Evolutionary conservation across 306 rosid species (phyloP).

Genomic region (Lagenaria siceraria): DNA sequence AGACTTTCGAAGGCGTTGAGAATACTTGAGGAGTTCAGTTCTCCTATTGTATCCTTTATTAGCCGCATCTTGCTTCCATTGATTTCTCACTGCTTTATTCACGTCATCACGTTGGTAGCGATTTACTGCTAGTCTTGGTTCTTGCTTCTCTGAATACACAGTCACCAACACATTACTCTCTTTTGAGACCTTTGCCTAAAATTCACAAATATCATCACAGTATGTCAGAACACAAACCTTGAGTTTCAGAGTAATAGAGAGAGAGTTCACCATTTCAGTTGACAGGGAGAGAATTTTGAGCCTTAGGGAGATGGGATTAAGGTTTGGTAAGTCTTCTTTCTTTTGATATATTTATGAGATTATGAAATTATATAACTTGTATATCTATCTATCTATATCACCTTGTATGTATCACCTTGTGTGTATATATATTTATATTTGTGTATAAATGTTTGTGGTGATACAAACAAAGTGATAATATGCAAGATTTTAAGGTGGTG

Average conservation of each 20-base stretch:
- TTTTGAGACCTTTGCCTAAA: conserved; percentile 29
- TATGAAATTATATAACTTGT: background rate
- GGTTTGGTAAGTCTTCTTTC: background rate
- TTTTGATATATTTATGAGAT: background rate
- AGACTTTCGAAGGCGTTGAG: conserved; percentile 41
- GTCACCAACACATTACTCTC: conserved; percentile 41
- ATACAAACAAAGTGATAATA: background rate
- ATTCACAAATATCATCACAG: conserved; percentile 1
- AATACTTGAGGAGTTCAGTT: conserved; percentile 57
- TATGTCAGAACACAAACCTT: conserved; percentile 7
- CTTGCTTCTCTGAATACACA: conserved; percentile 42
- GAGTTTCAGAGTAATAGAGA: background rate
- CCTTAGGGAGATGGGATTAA: background rate
- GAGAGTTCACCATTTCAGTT: conserved; percentile 36
- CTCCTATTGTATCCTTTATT: conserved; percentile 42
- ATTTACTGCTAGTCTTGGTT: conserved; percentile 15
- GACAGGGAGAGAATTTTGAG: conserved; percentile 24
- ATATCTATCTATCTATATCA: background rate
- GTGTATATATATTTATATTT: background rate
- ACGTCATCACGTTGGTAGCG: conserved; percentile 12
- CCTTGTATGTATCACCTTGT: background rate
- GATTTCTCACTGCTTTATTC: background rate
- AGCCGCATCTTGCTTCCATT: conserved; percentile 3
- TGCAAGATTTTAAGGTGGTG: background rate
- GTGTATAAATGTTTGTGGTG: background rate